Conservation (phyloP, 2,329 filamentous ascomycete species). For the Tympanopsis confertula region DNA sequence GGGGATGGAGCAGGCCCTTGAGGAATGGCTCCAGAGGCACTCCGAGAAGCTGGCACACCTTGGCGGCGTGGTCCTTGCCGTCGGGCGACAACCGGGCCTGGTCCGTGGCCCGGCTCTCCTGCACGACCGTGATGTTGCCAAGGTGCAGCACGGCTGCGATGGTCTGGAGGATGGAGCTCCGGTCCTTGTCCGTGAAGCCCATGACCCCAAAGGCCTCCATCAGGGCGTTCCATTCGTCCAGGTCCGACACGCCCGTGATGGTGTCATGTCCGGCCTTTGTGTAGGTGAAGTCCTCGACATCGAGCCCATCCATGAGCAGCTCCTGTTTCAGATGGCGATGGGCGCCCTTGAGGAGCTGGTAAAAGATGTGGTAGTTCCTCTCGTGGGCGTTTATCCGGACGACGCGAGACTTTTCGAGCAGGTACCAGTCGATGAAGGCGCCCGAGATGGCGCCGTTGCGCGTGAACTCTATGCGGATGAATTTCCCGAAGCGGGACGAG, state of each 20-base stretch:
- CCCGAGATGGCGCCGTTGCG: conserved; percentile 81
- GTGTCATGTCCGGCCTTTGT: conserved; percentile 83
- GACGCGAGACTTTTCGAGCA: conserved; percentile 94
- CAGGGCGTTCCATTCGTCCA: conserved; percentile 77
- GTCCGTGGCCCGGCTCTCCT: conserved; percentile 81
- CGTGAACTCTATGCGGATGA: conserved; percentile 93
- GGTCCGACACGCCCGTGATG: conserved; percentile 81
- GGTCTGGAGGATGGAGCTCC: conserved; percentile 70
- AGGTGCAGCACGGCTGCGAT: conserved; percentile 86
- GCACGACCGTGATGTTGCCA: conserved; percentile 80
- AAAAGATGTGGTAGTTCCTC: conserved; percentile 95
- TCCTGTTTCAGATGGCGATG: conserved; percentile 61
- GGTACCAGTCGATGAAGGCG: conserved; percentile 96
- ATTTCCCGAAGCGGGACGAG: conserved; percentile 95
- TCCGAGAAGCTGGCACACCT: conserved; percentile 73
- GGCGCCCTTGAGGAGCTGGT: conserved; percentile 86
- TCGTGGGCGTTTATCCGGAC: conserved; percentile 79
- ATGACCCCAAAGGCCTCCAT: conserved; percentile 91
- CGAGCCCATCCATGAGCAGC: conserved; percentile 63
- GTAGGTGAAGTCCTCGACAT: conserved; percentile 81
- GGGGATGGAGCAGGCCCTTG: conserved; percentile 79
- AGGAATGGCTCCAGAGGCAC: conserved; percentile 81
- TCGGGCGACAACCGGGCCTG: conserved; percentile 75
- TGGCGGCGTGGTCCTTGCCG: conserved; percentile 62
- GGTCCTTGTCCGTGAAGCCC: conserved; percentile 80